phyloP scores from a whole-genome alignment of 2,329 filamentous ascomycete species.

The Aureobasidium vineae region DNA sequence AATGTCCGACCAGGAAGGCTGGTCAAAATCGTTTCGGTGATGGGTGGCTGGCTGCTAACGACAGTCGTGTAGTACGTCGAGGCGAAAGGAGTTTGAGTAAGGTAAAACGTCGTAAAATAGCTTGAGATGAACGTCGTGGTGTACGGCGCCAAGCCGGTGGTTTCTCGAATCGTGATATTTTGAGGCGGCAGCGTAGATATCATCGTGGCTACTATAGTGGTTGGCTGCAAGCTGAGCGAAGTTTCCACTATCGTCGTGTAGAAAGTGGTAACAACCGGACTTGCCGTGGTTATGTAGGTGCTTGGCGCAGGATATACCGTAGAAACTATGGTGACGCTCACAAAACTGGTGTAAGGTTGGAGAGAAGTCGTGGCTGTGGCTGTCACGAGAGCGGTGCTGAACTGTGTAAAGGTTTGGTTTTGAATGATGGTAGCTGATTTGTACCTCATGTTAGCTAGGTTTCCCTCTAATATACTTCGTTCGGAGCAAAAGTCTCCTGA shows the following conservation, averaged over 20 bases:
- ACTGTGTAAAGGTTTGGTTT: neutral
- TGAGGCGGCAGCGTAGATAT: neutral
- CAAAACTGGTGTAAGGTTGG: conserved; percentile 5
- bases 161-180: neutral
- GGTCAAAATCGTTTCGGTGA: neutral
- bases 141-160: neutral
- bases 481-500: neutral
- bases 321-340: neutral
- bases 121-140: conserved; percentile 15
- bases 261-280: neutral
- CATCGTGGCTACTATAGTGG: neutral
- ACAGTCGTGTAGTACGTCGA: conserved; percentile 11
- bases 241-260: conserved; percentile 9
- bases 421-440: neutral
- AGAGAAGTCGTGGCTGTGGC: conserved; percentile 1
- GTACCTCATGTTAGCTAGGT: neutral
- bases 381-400: conserved; percentile 5
- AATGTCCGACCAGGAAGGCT: neutral
- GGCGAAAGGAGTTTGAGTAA: neutral
- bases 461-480: neutral
- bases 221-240: neutral
- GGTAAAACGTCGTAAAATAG: neutral
- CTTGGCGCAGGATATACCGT: conserved; percentile 9
- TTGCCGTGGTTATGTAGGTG: neutral
- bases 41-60: neutral